Evolutionary conservation across 495 filamentous ascomycete species (phyloP), one percentile per base, ranked within the genome.

Genomic region (Lophiotrema nucula): DNA sequence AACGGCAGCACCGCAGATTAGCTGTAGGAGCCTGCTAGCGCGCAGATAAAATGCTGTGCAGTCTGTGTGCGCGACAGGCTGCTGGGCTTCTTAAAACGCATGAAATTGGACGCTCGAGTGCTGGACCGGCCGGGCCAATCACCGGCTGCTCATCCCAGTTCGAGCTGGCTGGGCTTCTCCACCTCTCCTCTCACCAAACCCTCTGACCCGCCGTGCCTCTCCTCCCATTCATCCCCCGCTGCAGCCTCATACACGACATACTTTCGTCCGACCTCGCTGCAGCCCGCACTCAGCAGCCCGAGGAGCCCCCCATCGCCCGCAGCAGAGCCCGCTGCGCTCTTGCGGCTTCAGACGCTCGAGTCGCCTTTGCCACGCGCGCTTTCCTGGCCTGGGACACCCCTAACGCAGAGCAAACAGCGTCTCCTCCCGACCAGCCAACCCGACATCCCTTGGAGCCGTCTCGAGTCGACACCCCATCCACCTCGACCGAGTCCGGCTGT

Each of bases 281-380:
- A 35, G 31, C 31, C 15, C 31, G 31, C 15, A 35, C 8, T 15
- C 31, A 8, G 31, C 31, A 35, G 31, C 15, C 31, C 31, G 31
- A 35, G 31, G 3, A 31, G 31, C 22, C 23, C 21, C 39, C 41
- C 18, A 13, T 25, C 49, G 19, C 19, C 39, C 21, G 21, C 50
- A 2, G 33, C 35, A 8, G 39, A 22, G 21, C 18, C 37, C 47
- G 25, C 47, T 19, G 37, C 50, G 23, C 39, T 16, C 38, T 53
- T 21, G 41, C 8, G 6, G 41, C 21, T 25, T 26, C 15, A 18
- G 23, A 21, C 47, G 42, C 22, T 39, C 48, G 49, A 57, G 21
- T 41, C 47, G 53, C n/a, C 28, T 44, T 65, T 48, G 62, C 62
- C 62, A 65, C 62, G 49, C 62, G 57, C 62, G 47, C 57, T 58